phyloP scores from a whole-genome alignment of 345 rosid genomes.

The Geranium rotundifolium region DNA sequence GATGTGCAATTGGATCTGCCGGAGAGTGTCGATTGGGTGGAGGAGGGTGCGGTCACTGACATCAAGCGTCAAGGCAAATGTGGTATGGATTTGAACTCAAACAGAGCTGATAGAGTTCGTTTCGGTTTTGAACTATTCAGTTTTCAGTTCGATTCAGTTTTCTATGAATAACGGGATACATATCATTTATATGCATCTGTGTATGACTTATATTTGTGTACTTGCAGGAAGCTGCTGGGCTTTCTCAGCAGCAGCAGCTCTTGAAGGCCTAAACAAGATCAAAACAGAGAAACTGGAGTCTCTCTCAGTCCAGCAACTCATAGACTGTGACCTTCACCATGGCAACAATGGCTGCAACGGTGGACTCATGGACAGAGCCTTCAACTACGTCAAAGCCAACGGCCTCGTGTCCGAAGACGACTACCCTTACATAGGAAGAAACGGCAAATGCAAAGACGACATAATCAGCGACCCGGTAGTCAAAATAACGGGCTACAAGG shows the following conservation, averaged over 20 bases:
- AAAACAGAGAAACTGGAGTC: conserved; percentile 38
- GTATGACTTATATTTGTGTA: neutral
- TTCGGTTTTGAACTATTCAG: no score
- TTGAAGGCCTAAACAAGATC: conserved; percentile 48
- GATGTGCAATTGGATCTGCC: neutral
- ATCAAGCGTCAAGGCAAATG: conserved; percentile 7
- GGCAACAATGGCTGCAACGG: conserved; percentile 30
- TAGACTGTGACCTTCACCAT: conserved; percentile 30
- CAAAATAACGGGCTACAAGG: conserved; percentile 29
- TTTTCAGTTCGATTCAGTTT: no score
- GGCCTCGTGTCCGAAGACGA: conserved; percentile 30
- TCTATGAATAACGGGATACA: no score
- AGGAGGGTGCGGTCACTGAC: conserved; percentile 8
- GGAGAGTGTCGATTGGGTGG: conserved; percentile 5
- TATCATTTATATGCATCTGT: no score
- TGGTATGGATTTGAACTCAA: conserved; percentile 4
- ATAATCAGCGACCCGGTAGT: conserved; percentile 10
- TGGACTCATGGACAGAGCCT: no score
- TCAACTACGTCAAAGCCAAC: conserved; percentile 24
- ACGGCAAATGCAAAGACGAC: conserved; percentile 22
- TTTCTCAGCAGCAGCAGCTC: conserved; percentile 54
- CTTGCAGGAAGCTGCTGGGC: conserved; percentile 61
- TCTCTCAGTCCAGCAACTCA: conserved; percentile 55
- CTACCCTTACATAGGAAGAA: conserved; percentile 35
- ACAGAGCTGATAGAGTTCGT: no score